Evolutionary conservation across 257 asterid genomes (phyloP).

Genomic region (Solanum peruvianum): DNA sequence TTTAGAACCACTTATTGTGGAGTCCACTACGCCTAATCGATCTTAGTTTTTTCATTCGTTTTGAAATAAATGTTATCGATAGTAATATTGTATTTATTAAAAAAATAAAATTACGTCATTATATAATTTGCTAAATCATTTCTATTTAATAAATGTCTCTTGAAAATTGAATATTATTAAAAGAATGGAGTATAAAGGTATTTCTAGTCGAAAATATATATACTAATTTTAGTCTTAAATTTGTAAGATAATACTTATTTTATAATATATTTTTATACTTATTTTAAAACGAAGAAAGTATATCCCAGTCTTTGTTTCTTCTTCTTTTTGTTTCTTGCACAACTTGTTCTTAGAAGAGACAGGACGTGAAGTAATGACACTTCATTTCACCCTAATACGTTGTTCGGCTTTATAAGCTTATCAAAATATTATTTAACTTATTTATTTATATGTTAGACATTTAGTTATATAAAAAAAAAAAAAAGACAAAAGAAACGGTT

Average conservation of each 20-base stretch:
- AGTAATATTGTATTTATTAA: no score
- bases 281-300: no score
- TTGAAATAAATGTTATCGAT: neutral
- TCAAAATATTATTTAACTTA: neutral
- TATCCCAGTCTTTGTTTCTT: neutral
- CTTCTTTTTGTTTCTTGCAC: neutral
- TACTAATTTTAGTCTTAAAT: no score
- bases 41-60: neutral
- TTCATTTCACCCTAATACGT: neutral
- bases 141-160: accelerated
- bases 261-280: no score
- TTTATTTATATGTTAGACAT: neutral
- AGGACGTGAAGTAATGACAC: neutral
- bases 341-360: neutral
- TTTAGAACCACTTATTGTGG: neutral
- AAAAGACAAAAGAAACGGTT: neutral
- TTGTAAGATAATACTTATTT: accelerated
- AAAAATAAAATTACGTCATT: no score
- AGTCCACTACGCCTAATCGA: neutral
- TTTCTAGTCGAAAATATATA: no score
- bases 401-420: neutral
- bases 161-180: no score
- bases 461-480: neutral
- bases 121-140: no score
- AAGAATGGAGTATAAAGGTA: neutral